Conservation (phyloP, 108 stramenopile species). For the Nannochloropsis salina region DNA sequence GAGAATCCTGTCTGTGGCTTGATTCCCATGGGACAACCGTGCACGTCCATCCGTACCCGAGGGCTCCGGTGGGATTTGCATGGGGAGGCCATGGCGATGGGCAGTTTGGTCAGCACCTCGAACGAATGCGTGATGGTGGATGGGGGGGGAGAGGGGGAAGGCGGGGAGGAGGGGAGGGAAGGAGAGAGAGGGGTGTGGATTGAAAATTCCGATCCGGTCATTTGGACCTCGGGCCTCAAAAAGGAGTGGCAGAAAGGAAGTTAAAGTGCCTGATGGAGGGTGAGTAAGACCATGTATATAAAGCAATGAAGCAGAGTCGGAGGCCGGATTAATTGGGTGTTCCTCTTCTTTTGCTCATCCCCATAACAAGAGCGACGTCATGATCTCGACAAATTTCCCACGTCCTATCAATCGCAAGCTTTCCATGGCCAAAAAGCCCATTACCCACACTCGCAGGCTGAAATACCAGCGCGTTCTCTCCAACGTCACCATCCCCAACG, state of each 20-base stretch:
- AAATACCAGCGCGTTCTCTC: not conserved
- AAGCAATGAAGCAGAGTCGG: too few species aligned
- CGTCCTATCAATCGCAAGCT: constrained; percentile 15
- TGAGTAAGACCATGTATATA: too few species aligned
- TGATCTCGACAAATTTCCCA: constrained; percentile 1
- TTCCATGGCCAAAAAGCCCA: not conserved
- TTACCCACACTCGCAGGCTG: not conserved
- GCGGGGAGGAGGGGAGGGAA: constrained; percentile 34
- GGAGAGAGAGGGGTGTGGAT: constrained; percentile 12
- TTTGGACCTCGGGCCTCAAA: constrained; percentile 19
- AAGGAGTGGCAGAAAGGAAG: not conserved
- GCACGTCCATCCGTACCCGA: constrained; percentile 25
- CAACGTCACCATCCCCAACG: not conserved
- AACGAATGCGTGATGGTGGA: constrained; percentile 33
- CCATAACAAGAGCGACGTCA: not conserved
- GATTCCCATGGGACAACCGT: constrained; percentile 39
- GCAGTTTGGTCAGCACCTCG: constrained; percentile 48
- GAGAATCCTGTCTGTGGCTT: constrained; percentile 54
- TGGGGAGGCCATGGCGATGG: constrained; percentile 36
- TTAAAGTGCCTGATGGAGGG: not conserved
- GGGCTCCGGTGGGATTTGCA: constrained; percentile 50
- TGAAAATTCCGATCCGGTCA: not conserved
- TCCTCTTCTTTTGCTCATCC: not conserved
- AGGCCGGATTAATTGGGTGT: too few species aligned
- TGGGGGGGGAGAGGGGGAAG: constrained; percentile 28